phyloP scores from a whole-genome alignment of 2,329 filamentous ascomycete genomes.

The Neoscytalidium dimidiatum region DNA sequence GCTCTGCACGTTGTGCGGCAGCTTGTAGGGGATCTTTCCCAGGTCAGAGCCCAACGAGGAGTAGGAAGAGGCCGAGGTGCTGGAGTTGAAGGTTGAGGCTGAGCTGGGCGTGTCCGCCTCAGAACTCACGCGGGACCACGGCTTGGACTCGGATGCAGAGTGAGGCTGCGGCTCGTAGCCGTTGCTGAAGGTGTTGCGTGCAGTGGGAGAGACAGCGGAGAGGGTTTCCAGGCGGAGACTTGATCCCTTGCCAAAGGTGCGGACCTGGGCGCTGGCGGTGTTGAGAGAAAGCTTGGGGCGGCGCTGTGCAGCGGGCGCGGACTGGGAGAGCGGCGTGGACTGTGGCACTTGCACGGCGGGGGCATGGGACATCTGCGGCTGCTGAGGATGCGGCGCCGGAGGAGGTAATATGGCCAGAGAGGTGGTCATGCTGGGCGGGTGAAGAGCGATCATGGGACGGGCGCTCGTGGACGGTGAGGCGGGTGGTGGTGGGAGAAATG shows the following conservation, averaged over 20 bases:
- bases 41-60: slow-evolving; percentile 33
- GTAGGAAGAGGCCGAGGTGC: slow-evolving; percentile 30
- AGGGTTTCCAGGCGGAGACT: slow-evolving; percentile 56
- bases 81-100: slow-evolving; percentile 41
- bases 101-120: slow-evolving; percentile 39
- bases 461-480: slow-evolving; percentile 21
- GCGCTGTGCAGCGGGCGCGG: slow-evolving; percentile 32
- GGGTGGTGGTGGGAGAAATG: not conserved
- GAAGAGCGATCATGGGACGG: slow-evolving; percentile 32
- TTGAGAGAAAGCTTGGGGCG: slow-evolving; percentile 64
- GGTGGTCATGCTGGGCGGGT: slow-evolving; percentile 41
- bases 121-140: slow-evolving; percentile 26
- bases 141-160: slow-evolving; percentile 30
- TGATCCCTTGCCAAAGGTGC: slow-evolving; percentile 56
- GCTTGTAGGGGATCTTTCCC: slow-evolving; percentile 46
- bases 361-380: not conserved
- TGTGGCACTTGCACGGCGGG: not conserved
- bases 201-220: slow-evolving; percentile 60
- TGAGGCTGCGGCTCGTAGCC: slow-evolving; percentile 47
- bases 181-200: slow-evolving; percentile 64
- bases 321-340: not conserved
- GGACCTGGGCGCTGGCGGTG: slow-evolving; percentile 50
- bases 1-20: slow-evolving; percentile 47
- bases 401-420: slow-evolving; percentile 47
- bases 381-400: slow-evolving; percentile 19